A percentile compares a stretch with the other conserved stretches of the same genome.
Conservation (phyloP, 2,329 filamentous ascomycete genomes). For the Grosmannia huntii region DNA sequence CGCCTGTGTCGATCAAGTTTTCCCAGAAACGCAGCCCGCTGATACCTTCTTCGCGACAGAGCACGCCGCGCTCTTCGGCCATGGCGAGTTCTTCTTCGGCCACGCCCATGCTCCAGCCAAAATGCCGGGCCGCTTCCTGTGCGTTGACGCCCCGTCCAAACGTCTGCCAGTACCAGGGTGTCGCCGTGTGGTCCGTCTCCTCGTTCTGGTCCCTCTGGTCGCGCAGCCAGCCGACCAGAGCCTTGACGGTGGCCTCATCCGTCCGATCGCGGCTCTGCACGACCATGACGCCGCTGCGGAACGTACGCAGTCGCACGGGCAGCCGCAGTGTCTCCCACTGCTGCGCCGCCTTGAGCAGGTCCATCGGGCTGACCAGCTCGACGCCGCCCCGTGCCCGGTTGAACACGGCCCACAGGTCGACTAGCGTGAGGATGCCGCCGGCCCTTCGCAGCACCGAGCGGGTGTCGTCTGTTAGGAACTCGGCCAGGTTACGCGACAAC, state of each 20-base stretch:
- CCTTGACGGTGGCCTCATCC: constrained; percentile 75
- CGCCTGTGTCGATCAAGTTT: constrained; percentile 50
- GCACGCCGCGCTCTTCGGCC: constrained; percentile 78
- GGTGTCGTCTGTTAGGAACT: constrained; percentile 78
- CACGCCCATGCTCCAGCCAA: constrained; percentile 95
- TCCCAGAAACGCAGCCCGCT: constrained; percentile 91
- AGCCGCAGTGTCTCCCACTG: constrained; percentile 82
- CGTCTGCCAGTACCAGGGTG: constrained; percentile 59
- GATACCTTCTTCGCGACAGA: constrained; percentile 85
- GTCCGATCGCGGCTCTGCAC: constrained; percentile 81
- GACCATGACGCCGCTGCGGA: constrained; percentile 88
- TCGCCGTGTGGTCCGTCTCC: constrained; percentile 27
- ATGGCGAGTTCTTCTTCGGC: constrained; percentile 93
- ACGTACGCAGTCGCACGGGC: constrained; percentile 74
- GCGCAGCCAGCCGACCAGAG: constrained; percentile 64
- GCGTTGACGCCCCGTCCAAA: constrained; percentile 83
- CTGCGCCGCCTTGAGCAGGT: constrained; percentile 80
- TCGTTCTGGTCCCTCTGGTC: constrained; percentile 47
- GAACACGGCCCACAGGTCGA: constrained; percentile 90
- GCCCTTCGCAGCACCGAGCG: constrained; percentile 65
- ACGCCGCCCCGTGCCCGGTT: constrained; percentile 88
- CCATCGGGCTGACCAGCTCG: constrained; percentile 79
- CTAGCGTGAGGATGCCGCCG: constrained; percentile 78
- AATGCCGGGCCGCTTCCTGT: constrained; percentile 75
- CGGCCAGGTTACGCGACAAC: constrained; percentile 69